Percentiles rank a stretch among this genome's conserved stretches.
These are phyloP conservation scores for Diaporthe destruens DNA, from an alignment of 2,329 filamentous ascomycete species.

Conservation along the genomic window DNA sequence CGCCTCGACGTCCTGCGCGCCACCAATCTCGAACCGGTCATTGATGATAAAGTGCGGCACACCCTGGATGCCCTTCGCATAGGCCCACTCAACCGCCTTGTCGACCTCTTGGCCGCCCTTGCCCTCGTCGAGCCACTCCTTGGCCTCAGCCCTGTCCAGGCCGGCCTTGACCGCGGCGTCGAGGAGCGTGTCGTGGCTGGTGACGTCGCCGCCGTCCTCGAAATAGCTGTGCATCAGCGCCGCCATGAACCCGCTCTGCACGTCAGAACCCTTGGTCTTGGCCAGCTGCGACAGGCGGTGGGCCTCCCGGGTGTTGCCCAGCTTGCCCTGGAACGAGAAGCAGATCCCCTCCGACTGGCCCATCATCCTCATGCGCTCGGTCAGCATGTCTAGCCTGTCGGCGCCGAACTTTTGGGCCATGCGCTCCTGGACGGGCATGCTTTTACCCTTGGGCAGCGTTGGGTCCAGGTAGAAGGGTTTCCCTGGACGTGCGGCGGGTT, in stretches of 20 bases:
- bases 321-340: slow-evolving; percentile 78
- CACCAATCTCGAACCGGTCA: slow-evolving; percentile 73
- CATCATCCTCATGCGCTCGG: slow-evolving; percentile 66
- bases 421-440: slow-evolving; percentile 61
- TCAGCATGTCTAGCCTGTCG: slow-evolving; percentile 69
- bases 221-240: slow-evolving; percentile 76
- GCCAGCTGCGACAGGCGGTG: slow-evolving; percentile 82
- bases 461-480: slow-evolving; percentile 86
- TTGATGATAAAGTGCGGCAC: slow-evolving; percentile 84
- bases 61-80: slow-evolving; percentile 67
- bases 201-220: slow-evolving; percentile 74
- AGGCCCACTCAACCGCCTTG: slow-evolving; percentile 64
- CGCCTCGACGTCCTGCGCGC: slow-evolving; percentile 76
- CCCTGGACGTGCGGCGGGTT: slow-evolving; percentile 48
- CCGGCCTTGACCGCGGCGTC: slow-evolving; percentile 67
- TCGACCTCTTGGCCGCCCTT: slow-evolving; percentile 70
- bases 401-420: slow-evolving; percentile 76
- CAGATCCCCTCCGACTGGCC: slow-evolving; percentile 77
- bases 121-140: slow-evolving; percentile 65
- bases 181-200: slow-evolving; percentile 64
- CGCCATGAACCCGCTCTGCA: slow-evolving; percentile 71
- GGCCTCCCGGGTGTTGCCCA: slow-evolving; percentile 83
- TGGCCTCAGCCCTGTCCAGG: slow-evolving; percentile 64
- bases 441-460: slow-evolving; percentile 59
- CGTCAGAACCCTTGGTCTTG: slow-evolving; percentile 56